These are phyloP conservation scores for Triticum urartu DNA, from an alignment of 176 grass and related monocot species.

Conservation along the genomic window DNA sequence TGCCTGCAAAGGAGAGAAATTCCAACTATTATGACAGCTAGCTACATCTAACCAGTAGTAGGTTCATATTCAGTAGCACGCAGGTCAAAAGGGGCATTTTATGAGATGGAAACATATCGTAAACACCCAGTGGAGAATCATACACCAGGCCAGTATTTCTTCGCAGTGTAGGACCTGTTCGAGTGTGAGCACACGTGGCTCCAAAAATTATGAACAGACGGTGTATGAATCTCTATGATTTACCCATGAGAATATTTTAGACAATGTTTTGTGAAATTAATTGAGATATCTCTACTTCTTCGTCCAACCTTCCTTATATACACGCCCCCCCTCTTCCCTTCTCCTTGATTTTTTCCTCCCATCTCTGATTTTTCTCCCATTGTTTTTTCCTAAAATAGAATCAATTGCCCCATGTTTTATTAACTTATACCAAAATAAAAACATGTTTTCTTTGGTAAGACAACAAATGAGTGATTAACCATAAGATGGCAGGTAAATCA, in stretches of 20 bases:
- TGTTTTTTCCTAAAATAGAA: too few species aligned
- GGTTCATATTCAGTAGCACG: neutral
- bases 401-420: too few species aligned
- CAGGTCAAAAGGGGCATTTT: neutral
- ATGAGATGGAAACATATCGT: neutral
- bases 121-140: neutral
- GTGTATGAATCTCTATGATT: neutral
- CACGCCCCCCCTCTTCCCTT: too few species aligned
- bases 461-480: too few species aligned
- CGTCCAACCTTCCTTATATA: too few species aligned
- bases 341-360: too few species aligned
- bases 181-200: neutral
- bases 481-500: too few species aligned
- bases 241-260: neutral
- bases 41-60: neutral
- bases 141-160: conserved; percentile 21
- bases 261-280: conserved; percentile 3
- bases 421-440: too few species aligned
- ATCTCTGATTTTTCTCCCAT: too few species aligned
- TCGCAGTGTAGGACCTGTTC: neutral
- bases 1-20: conserved; percentile 6
- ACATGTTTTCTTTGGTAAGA: too few species aligned
- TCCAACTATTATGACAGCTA: neutral
- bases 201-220: neutral
- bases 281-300: neutral